Conservation (phyloP, 2,329 filamentous ascomycete species). For the Tolypocladium album region DNA sequence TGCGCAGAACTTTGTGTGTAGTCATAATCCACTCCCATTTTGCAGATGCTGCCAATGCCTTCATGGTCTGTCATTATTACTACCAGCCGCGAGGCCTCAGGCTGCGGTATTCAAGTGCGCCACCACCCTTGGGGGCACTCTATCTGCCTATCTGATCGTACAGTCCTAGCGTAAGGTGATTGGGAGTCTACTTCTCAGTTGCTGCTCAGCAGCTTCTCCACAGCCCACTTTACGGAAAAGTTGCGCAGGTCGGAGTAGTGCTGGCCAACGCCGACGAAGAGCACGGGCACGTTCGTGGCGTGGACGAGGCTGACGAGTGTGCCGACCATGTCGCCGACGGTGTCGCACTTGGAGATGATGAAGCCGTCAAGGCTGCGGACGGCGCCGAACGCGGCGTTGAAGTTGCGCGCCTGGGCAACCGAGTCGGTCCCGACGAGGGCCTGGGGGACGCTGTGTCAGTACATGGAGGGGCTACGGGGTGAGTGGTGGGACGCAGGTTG, state of each 20-base stretch:
- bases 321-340: constrained; percentile 96
- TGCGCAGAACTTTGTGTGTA: constrained; percentile 6
- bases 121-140: neutral
- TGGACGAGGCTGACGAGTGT: constrained; percentile 96
- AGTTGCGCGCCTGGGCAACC: constrained; percentile 91
- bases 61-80: neutral
- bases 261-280: constrained; percentile 73
- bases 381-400: constrained; percentile 83
- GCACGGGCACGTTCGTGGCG: constrained; percentile 88
- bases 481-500: neutral
- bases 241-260: constrained; percentile 59
- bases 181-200: constrained; percentile 17
- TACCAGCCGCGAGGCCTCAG: neutral
- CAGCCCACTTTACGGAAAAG: constrained; percentile 60
- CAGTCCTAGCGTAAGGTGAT: too few relatives aligned
- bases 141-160: neutral
- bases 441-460: constrained; percentile 16
- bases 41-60: neutral
- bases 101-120: neutral
- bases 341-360: constrained; percentile 98
- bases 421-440: constrained; percentile 92
- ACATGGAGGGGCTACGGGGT: too few relatives aligned
- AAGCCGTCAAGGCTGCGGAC: constrained; percentile 82
- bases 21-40: constrained; percentile 8
- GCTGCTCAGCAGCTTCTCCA: constrained; percentile 51